Percentiles rank a stretch among this genome's conserved stretches.
Conservation (phyloP, 176 grass and related monocot genomes). For the Triticum turgidum region DNA sequence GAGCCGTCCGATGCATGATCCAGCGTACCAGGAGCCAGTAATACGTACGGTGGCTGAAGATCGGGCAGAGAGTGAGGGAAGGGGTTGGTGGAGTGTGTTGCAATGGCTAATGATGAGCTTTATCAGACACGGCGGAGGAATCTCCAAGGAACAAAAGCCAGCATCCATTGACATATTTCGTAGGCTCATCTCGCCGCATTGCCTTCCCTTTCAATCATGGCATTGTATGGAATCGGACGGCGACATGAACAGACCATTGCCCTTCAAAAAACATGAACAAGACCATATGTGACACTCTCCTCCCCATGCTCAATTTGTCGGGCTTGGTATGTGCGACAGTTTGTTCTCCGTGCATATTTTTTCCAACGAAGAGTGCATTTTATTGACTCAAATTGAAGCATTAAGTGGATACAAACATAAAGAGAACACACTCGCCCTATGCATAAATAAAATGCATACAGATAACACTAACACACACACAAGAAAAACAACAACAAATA, state of each 20-base stretch:
- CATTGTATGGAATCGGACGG: constrained; percentile 34
- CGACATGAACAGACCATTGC: constrained; percentile 43
- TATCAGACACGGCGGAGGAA: constrained; percentile 46
- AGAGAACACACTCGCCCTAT: too few species aligned
- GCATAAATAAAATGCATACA: too few species aligned
- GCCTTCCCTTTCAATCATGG: constrained; percentile 52
- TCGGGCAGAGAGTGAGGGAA: background rate
- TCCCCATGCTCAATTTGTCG: too few species aligned
- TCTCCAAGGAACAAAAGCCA: constrained; percentile 52
- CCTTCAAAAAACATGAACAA: background rate
- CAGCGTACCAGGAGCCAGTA: background rate
- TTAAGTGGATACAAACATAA: too few species aligned
- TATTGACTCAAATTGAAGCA: too few species aligned
- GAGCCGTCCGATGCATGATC: constrained; percentile 3
- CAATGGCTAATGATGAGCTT: constrained; percentile 64
- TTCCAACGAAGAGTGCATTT: too few species aligned
- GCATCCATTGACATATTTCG: constrained; percentile 49
- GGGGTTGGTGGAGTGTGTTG: constrained; percentile 39
- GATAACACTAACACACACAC: too few species aligned
- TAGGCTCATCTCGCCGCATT: constrained; percentile 26
- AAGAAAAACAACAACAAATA: too few species aligned
- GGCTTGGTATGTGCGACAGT: too few species aligned
- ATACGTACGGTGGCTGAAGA: background rate
- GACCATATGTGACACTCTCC: too few species aligned
- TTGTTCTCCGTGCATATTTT: too few species aligned